These are phyloP conservation scores for Lactarius psammicola DNA, from an alignment of 768 basidiomycete species.

Conservation along the genomic window DNA sequence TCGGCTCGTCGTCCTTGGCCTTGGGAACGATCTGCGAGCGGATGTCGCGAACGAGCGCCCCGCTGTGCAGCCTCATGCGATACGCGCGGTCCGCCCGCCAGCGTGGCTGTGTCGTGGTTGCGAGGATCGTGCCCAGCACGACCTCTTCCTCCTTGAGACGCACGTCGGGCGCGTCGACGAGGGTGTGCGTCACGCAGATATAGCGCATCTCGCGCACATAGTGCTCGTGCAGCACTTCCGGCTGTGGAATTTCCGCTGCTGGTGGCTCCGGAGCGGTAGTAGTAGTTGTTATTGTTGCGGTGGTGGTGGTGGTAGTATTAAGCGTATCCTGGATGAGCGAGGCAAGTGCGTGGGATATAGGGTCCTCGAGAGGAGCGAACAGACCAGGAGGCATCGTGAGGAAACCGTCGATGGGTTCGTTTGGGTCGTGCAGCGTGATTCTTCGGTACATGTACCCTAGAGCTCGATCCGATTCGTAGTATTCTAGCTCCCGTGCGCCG, in stretches of 20 bases:
- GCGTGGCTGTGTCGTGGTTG: conserved; percentile 60
- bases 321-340: conserved; percentile 4
- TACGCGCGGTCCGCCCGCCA: conserved; percentile 59
- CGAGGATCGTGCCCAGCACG: conserved; percentile 71
- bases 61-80: conserved; percentile 60
- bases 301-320: neutral
- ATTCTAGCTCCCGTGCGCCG: conserved; percentile 54
- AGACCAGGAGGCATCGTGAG: neutral
- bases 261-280: too few species aligned
- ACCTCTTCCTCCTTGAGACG: conserved; percentile 71
- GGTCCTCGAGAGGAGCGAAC: conserved; percentile 2
- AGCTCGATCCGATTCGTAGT: conserved; percentile 68
- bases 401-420: conserved; percentile 29
- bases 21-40: conserved; percentile 38
- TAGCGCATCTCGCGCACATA: conserved; percentile 70
- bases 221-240: conserved; percentile 41
- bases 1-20: neutral
- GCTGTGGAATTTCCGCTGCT: neutral
- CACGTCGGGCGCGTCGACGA: conserved; percentile 54
- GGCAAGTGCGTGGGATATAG: conserved; percentile 9
- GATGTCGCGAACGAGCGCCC: conserved; percentile 51
- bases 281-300: too few species aligned
- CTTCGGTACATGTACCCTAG: conserved; percentile 70
- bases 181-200: conserved; percentile 64
- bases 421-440: conserved; percentile 47